These are phyloP conservation scores for Didymella pomorum DNA, from an alignment of 2,329 filamentous ascomycete genomes.

Conservation along the genomic window DNA sequence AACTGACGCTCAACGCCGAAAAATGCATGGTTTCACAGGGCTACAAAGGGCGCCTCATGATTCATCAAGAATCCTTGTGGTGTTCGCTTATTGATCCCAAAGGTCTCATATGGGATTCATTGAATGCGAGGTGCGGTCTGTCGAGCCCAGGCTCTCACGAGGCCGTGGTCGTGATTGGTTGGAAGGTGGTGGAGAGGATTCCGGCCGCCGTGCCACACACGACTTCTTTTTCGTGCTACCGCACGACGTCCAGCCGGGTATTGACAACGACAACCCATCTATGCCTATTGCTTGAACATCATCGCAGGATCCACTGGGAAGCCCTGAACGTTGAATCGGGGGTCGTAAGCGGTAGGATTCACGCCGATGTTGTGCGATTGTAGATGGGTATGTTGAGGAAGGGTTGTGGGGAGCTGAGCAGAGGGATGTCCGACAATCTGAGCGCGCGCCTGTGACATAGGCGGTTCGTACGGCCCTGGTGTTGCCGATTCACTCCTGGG, in stretches of 20 bases:
- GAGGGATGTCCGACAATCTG: constrained; percentile 35
- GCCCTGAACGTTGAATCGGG: constrained; percentile 43
- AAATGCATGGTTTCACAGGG: constrained; percentile 4
- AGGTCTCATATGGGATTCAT: constrained; percentile 3
- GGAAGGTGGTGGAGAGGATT: neutral
- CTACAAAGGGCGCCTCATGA: constrained; percentile 6
- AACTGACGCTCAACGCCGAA: neutral
- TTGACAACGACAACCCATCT: constrained; percentile 5
- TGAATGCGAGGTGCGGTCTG: constrained; percentile 9
- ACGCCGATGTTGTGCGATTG: constrained; percentile 44
- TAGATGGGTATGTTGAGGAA: constrained; percentile 40
- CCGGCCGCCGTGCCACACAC: constrained; percentile 9
- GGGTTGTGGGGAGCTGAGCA: constrained; percentile 37
- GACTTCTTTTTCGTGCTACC: constrained; percentile 12
- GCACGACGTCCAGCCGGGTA: constrained; percentile 1
- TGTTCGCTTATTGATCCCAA: neutral
- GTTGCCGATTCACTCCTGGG: constrained; percentile 46
- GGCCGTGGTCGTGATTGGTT: constrained; percentile 10
- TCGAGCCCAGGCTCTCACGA: constrained; percentile 8
- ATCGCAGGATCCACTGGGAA: constrained; percentile 48
- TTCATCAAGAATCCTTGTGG: constrained; percentile 6
- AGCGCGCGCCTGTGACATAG: constrained; percentile 37
- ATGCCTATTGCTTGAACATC: constrained; percentile 42
- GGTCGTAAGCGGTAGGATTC: constrained; percentile 43
- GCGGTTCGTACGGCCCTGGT: constrained; percentile 44